Evolutionary conservation across 495 filamentous ascomycete species (phyloP).

Genomic region (Penicillium nucicola): DNA sequence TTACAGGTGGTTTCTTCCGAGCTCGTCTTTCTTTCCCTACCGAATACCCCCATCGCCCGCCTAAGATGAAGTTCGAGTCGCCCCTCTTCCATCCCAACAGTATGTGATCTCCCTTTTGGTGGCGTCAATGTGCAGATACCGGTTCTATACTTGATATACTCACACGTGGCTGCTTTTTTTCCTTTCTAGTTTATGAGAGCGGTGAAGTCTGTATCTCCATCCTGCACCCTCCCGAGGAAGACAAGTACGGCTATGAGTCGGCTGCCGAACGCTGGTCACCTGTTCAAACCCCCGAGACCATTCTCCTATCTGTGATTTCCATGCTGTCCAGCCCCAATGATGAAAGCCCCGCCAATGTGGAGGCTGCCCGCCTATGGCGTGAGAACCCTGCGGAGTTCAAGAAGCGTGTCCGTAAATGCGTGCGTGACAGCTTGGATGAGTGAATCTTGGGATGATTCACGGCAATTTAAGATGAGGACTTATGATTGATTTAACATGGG

Average conservation of each 20-base stretch:
- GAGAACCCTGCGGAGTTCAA: constrained; percentile 80
- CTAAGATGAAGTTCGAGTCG: constrained; percentile 84
- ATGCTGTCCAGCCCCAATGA: constrained; percentile 92
- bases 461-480: not conserved
- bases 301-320: constrained; percentile 87
- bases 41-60: constrained; percentile 86
- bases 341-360: constrained; percentile 92
- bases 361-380: constrained; percentile 83
- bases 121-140: not conserved
- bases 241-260: constrained; percentile 91
- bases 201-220: constrained; percentile 97
- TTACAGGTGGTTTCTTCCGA: constrained; percentile 80
- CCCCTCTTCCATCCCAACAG: constrained; percentile 95
- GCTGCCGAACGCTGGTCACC: constrained; percentile 93
- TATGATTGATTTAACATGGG: not conserved
- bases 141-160: not conserved
- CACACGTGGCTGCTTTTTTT: not conserved
- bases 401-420: constrained; percentile 71
- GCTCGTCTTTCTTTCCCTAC: constrained; percentile 73
- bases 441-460: constrained; percentile 20
- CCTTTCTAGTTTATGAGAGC: constrained; percentile 72
- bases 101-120: constrained; percentile 28
- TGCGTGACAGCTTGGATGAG: constrained; percentile 79
- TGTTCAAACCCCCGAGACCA: constrained; percentile 96
- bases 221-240: constrained; percentile 92